phyloP scores from a whole-genome alignment of 1,284 basidiomycete genomes.

The Moesziomyces antarcticus region DNA sequence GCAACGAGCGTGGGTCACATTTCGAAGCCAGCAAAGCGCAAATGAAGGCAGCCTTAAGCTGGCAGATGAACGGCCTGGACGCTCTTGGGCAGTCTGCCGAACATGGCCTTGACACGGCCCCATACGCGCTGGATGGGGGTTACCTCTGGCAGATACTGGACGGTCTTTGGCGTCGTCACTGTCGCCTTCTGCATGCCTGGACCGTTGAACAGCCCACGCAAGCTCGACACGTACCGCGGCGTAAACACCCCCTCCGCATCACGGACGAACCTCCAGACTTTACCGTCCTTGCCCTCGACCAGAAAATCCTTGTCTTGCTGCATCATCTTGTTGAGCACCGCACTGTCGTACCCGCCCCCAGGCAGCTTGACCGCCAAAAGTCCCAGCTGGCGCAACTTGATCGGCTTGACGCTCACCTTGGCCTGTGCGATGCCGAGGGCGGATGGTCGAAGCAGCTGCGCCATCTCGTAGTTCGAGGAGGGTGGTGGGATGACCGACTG shows the following conservation, averaged over 20 bases:
- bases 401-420: not conserved
- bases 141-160: too few species aligned
- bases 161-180: too few species aligned
- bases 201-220: too few species aligned
- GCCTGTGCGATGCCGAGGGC: not conserved
- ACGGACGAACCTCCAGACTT: not conserved
- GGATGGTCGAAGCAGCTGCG: not conserved
- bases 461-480: not conserved
- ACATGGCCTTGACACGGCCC: too few species aligned
- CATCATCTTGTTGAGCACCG: conserved; percentile 1
- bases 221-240: too few species aligned
- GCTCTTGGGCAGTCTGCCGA: too few species aligned
- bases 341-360: conserved; percentile 1
- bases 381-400: not conserved
- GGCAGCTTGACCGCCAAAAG: conserved; percentile 7
- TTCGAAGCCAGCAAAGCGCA: too few species aligned
- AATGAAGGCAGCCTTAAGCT: too few species aligned
- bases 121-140: too few species aligned
- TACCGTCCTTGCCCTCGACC: not conserved
- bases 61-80: too few species aligned
- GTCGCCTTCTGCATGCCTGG: too few species aligned
- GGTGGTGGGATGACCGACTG: not conserved
- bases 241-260: not conserved
- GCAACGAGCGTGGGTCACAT: too few species aligned
- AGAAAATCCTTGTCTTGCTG: not conserved